Evolutionary conservation across 2,329 filamentous ascomycete species (phyloP).

Genomic region (Coniella lustricola): DNA sequence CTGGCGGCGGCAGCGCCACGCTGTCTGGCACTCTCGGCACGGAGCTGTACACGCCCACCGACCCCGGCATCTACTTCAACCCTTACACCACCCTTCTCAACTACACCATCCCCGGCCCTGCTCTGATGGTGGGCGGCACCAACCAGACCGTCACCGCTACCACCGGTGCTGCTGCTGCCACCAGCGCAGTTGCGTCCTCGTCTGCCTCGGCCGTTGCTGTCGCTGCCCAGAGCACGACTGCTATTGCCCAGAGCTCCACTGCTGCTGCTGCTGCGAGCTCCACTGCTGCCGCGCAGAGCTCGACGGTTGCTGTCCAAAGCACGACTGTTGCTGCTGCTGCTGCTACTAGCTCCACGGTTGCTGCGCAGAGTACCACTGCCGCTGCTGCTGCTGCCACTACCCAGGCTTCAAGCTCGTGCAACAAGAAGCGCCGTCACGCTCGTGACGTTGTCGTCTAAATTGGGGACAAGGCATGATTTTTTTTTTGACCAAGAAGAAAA

Average conservation of each 20-base stretch:
- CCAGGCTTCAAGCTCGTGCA: background rate
- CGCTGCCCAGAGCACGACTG: background rate
- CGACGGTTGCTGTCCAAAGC: background rate
- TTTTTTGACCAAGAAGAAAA: too few species aligned
- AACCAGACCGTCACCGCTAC: conserved; percentile 3
- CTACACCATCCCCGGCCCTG: conserved; percentile 24
- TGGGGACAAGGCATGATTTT: too few species aligned
- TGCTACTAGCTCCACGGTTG: background rate
- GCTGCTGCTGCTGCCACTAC: background rate
- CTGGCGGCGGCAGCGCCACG: conserved; percentile 28
- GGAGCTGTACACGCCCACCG: conserved; percentile 20
- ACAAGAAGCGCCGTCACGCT: conserved; percentile 1
- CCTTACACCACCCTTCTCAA: conserved; percentile 18
- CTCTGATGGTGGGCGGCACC: conserved; percentile 15
- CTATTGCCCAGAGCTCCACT: background rate
- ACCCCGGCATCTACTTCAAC: conserved; percentile 24
- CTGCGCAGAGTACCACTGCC: background rate
- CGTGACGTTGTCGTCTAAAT: background rate
- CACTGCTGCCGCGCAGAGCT: background rate
- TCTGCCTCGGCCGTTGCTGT: background rate
- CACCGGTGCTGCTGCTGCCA: background rate
- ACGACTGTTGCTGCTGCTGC: background rate
- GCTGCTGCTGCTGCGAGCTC: background rate
- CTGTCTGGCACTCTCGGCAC: conserved; percentile 22
- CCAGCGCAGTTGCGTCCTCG: background rate